phyloP scores from a whole-genome alignment of 1,284 basidiomycete genomes.

The Bjerkandera adusta region DNA sequence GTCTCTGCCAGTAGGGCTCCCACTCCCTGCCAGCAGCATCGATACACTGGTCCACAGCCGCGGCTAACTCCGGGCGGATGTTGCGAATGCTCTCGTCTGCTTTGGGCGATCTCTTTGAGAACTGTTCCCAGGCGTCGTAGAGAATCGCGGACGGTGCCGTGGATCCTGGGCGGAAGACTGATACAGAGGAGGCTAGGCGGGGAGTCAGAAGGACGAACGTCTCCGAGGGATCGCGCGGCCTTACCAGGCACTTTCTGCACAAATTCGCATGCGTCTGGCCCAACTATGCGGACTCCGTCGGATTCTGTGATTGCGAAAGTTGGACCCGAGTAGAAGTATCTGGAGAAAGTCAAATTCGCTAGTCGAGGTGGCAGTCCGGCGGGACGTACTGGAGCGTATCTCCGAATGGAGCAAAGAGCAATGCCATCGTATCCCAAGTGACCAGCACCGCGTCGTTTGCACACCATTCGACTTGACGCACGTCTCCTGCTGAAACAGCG shows the following conservation, averaged over 20 bases:
- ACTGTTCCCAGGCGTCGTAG: slow-evolving; percentile 91
- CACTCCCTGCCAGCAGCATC: slow-evolving; percentile 93
- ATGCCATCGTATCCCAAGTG: slow-evolving; percentile 76
- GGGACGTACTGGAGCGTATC: slow-evolving; percentile 77
- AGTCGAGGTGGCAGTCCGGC: not conserved
- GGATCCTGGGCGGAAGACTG: slow-evolving; percentile 90
- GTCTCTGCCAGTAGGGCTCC: slow-evolving; percentile 87
- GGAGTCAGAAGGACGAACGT: slow-evolving; percentile 13
- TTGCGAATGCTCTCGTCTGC: slow-evolving; percentile 92
- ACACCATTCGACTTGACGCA: slow-evolving; percentile 88
- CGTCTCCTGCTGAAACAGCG: slow-evolving; percentile 48
- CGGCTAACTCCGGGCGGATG: slow-evolving; percentile 82
- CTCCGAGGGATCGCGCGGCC: slow-evolving; percentile 18
- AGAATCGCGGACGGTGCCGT: slow-evolving; percentile 90
- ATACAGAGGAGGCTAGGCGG: slow-evolving; percentile 67
- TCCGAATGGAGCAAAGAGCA: slow-evolving; percentile 91
- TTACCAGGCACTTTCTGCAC: slow-evolving; percentile 90
- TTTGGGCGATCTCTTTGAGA: slow-evolving; percentile 79
- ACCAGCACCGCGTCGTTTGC: slow-evolving; percentile 94
- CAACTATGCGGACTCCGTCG: slow-evolving; percentile 85
- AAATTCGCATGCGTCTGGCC: slow-evolving; percentile 82
- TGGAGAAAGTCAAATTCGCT: slow-evolving; percentile 28
- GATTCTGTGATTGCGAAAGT: slow-evolving; percentile 81
- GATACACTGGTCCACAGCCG: slow-evolving; percentile 90
- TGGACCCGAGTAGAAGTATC: slow-evolving; percentile 79